Conservation (phyloP, 345 rosid genomes). For the Melaleuca quinquenervia region DNA sequence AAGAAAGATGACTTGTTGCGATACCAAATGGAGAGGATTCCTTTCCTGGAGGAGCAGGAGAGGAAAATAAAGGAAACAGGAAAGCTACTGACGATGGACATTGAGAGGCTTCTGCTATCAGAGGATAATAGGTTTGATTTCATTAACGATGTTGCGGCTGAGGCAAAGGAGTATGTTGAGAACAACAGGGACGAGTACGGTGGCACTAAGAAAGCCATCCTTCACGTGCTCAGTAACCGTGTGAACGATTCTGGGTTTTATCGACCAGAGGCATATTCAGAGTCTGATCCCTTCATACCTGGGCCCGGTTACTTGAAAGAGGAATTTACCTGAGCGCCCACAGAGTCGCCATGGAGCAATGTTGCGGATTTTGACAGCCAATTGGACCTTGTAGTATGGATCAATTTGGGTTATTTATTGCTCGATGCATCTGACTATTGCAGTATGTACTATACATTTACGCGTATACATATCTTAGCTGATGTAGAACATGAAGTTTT, state of each 20-base stretch:
- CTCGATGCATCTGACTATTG: neutral
- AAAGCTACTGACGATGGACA: slow-evolving; percentile 55
- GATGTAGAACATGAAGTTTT: neutral
- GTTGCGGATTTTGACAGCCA: neutral
- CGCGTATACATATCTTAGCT: neutral
- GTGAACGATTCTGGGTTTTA: slow-evolving; percentile 67
- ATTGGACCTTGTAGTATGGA: neutral
- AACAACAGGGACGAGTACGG: slow-evolving; percentile 72
- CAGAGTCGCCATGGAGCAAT: neutral
- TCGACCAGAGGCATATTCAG: slow-evolving; percentile 66
- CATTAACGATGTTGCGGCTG: slow-evolving; percentile 75
- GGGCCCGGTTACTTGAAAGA: slow-evolving; percentile 63
- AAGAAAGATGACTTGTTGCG: slow-evolving; percentile 57
- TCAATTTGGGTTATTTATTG: neutral
- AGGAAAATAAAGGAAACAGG: slow-evolving; percentile 63
- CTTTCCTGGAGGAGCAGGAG: slow-evolving; percentile 84
- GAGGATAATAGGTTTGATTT: slow-evolving; percentile 75
- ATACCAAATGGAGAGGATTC: slow-evolving; percentile 49
- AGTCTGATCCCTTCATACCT: slow-evolving; percentile 64
- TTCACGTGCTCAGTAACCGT: slow-evolving; percentile 80
- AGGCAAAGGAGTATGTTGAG: slow-evolving; percentile 69
- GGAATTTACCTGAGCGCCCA: slow-evolving; percentile 29
- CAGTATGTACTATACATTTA: neutral
- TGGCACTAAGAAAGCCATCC: slow-evolving; percentile 66
- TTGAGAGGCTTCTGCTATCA: slow-evolving; percentile 50